Percentiles rank a stretch among this genome's conserved stretches.
These are phyloP conservation scores for Phytopythium montanum DNA, from an alignment of 352 stramenopile species.

Conservation along the genomic window DNA sequence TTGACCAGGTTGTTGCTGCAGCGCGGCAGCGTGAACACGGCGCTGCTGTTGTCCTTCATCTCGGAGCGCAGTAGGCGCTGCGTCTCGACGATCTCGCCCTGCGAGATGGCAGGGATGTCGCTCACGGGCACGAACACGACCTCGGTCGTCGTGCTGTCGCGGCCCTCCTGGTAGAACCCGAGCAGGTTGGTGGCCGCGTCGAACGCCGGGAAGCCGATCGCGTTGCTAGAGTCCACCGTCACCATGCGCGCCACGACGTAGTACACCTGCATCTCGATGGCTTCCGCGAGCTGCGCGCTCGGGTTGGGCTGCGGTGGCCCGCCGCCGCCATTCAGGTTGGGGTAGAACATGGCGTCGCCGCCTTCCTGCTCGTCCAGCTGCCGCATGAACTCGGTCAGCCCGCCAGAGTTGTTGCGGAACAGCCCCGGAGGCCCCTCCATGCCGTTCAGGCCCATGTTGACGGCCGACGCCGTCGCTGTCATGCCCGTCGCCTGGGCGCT, in stretches of 20 bases:
- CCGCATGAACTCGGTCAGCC: conserved; percentile 76
- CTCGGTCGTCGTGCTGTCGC: conserved; percentile 71
- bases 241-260: conserved; percentile 79
- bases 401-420: conserved; percentile 72
- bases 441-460: conserved; percentile 34
- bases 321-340: conserved; percentile 37
- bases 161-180: conserved; percentile 77
- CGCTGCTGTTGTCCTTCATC: conserved; percentile 68
- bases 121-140: conserved; percentile 78
- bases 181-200: conserved; percentile 65
- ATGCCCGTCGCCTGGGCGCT: conserved; percentile 20
- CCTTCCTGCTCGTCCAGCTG: conserved; percentile 68
- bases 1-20: conserved; percentile 85
- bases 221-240: conserved; percentile 60
- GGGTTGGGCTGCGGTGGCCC: conserved; percentile 17
- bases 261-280: conserved; percentile 81
- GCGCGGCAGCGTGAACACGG: conserved; percentile 60
- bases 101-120: conserved; percentile 70
- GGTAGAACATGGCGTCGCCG: conserved; percentile 58
- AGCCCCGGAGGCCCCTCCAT: conserved; percentile 70
- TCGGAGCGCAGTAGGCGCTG: conserved; percentile 62
- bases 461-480: conserved; percentile 25
- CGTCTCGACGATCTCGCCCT: conserved; percentile 63
- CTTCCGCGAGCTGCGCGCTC: conserved; percentile 47
- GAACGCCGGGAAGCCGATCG: conserved; percentile 78